phyloP scores from a whole-genome alignment of 148 eudicot species.

The Linanthus parryae region DNA sequence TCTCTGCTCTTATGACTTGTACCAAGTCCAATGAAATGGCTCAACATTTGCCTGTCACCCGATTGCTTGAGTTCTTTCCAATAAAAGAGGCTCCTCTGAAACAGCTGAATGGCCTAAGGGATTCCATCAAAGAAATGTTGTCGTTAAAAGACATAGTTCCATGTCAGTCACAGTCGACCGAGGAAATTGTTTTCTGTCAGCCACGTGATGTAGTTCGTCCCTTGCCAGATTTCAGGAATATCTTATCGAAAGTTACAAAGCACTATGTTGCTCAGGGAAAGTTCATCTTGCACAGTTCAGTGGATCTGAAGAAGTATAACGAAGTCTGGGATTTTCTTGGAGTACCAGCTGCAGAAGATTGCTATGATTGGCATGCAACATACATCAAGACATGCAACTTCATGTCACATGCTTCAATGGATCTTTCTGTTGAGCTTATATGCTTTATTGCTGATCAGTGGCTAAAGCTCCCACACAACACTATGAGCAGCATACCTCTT shows the following conservation, averaged over 20 bases:
- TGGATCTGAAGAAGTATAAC: conserved; percentile 39
- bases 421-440: conserved; percentile 42
- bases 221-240: conserved; percentile 41
- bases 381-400: conserved; percentile 59
- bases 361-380: conserved; percentile 50
- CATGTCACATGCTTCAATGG: conserved; percentile 36
- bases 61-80: conserved; percentile 47
- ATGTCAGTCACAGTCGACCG: conserved; percentile 38
- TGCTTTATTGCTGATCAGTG: conserved; percentile 41
- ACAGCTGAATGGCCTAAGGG: conserved; percentile 37
- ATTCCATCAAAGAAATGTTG: conserved; percentile 28
- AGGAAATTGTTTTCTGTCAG: conserved; percentile 43
- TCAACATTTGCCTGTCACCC: conserved; percentile 33
- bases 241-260: conserved; percentile 39
- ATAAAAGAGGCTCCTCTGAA: conserved; percentile 23
- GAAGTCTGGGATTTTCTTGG: conserved; percentile 40
- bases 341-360: conserved; percentile 33
- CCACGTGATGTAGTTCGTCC: conserved; percentile 58
- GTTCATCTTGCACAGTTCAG: conserved; percentile 41
- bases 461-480: conserved; percentile 32
- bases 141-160: conserved; percentile 37
- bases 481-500: conserved; percentile 32
- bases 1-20: conserved; percentile 38
- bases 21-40: conserved; percentile 37
- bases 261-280: conserved; percentile 47